Evolutionary conservation across 805 yeast genomes (phyloP).

Genomic region (Ogataea naganishii): DNA sequence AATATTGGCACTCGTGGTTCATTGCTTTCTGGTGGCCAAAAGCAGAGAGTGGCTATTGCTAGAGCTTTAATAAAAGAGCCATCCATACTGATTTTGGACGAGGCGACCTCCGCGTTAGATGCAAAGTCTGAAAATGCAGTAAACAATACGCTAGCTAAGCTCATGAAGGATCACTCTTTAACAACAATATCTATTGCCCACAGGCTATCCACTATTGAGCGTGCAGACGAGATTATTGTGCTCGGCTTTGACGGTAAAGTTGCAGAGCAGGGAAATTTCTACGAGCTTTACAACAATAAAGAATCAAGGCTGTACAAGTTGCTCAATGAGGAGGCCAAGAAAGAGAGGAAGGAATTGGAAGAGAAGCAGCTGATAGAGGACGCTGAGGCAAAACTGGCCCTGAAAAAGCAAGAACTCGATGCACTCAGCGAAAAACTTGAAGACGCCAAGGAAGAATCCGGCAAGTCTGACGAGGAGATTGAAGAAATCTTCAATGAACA

Average conservation of each 20-base stretch:
- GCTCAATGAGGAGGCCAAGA: constrained; percentile 18
- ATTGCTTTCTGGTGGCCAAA: constrained; percentile 62
- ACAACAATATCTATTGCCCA: constrained; percentile 87
- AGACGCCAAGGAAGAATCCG: constrained; percentile 2
- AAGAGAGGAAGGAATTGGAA: constrained; percentile 8
- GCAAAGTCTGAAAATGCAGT: constrained; percentile 81
- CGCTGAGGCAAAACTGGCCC: constrained; percentile 4
- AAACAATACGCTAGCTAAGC: constrained; percentile 55
- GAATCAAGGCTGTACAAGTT: constrained; percentile 23
- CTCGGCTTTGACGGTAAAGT: constrained; percentile 69
- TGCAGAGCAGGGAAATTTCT: constrained; percentile 65
- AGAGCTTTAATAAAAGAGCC: constrained; percentile 65
- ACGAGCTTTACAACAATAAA: constrained; percentile 40
- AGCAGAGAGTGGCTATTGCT: constrained; percentile 71
- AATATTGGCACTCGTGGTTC: constrained; percentile 77
- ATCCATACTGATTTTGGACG: constrained; percentile 54
- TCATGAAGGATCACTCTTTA: constrained; percentile 53
- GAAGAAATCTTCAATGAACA: constrained; percentile 1
- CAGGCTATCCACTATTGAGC: constrained; percentile 77
- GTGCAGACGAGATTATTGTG: constrained; percentile 76
- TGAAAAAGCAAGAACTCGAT: constrained; percentile 8
- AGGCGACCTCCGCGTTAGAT: constrained; percentile 91
- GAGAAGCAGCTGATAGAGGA: constrained; percentile 7
- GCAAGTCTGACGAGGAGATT: background rate
- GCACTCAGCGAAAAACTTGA: constrained; percentile 1